Conservation (phyloP, 2,329 filamentous ascomycete genomes). For the Endoconidiophora polonica region DNA sequence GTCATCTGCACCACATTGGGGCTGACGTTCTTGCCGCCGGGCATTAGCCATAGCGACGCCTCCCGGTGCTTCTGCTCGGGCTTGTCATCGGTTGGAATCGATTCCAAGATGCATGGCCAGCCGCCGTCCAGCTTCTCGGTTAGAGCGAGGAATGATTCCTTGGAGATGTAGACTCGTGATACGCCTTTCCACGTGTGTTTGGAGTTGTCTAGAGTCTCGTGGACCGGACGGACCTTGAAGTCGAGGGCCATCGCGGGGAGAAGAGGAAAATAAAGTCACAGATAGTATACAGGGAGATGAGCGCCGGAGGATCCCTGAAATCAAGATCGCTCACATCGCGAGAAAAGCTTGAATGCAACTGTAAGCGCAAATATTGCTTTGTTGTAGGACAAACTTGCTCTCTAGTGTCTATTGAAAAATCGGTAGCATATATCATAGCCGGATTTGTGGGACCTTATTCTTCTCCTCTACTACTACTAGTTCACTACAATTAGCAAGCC, state of each 20-base stretch:
- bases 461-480: no score
- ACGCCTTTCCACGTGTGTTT: conserved; percentile 25
- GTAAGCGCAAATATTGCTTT: background rate
- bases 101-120: conserved; percentile 26
- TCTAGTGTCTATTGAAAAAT: no score
- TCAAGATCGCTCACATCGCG: background rate
- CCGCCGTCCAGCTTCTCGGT: conserved; percentile 28
- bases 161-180: conserved; percentile 31
- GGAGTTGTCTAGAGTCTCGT: conserved; percentile 27
- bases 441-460: no score
- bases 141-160: conserved; percentile 28
- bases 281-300: conserved; percentile 10
- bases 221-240: conserved; percentile 26
- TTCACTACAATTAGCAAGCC: background rate
- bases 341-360: background rate
- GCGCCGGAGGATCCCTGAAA: conserved; percentile 14
- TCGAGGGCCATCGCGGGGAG: conserved; percentile 19
- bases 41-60: conserved; percentile 33
- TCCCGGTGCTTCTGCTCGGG: conserved; percentile 21
- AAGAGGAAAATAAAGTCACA: no score
- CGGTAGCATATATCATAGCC: no score
- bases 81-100: conserved; percentile 15
- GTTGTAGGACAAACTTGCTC: background rate
- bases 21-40: conserved; percentile 41
- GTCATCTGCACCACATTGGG: conserved; percentile 56